phyloP scores from a whole-genome alignment of 495 filamentous ascomycete species.

The Penicillium soppii region DNA sequence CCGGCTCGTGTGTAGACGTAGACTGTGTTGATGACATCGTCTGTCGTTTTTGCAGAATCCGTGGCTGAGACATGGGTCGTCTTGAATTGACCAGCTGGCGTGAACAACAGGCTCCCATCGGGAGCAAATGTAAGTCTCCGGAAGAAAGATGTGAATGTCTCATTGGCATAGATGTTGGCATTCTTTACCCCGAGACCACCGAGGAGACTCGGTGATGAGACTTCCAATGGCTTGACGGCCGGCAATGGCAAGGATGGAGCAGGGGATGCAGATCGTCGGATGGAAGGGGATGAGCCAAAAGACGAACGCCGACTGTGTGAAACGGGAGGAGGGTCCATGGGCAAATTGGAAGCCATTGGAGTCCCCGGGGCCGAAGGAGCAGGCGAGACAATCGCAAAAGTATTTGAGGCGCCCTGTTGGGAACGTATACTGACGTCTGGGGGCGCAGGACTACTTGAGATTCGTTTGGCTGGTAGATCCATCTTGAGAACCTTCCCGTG shows the following conservation, averaged over 20 bases:
- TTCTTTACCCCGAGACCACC: constrained; percentile 71
- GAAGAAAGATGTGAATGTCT: constrained; percentile 97
- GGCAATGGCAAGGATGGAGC: constrained; percentile 92
- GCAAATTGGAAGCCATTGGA: constrained; percentile 80
- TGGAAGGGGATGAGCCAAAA: constrained; percentile 83
- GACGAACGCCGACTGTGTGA: constrained; percentile 93
- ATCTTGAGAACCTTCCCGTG: constrained; percentile 78
- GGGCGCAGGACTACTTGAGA: constrained; percentile 91
- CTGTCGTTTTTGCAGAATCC: constrained; percentile 69
- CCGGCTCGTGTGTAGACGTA: constrained; percentile 97
- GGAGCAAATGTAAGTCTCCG: constrained; percentile 90
- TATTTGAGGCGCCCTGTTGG: constrained; percentile 57
- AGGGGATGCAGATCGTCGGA: constrained; percentile 89
- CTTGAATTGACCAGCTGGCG: constrained; percentile 94
- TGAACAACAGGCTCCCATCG: constrained; percentile 92
- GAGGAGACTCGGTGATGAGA: constrained; percentile 68
- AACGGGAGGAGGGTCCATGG: constrained; percentile 95
- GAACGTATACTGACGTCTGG: constrained; percentile 65
- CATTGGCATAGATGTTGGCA: constrained; percentile 91
- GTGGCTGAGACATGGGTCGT: constrained; percentile 64
- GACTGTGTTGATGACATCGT: constrained; percentile 93
- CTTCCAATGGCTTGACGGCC: constrained; percentile 92
- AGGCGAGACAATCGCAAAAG: constrained; percentile 72
- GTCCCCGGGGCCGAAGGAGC: constrained; percentile 93
- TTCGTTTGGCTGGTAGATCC: constrained; percentile 85